A percentile compares a stretch with the other conserved stretches of the same genome.
These are phyloP conservation scores for Hordeum pubiflorum DNA, from an alignment of 202 grass and related monocot species.

Conservation along the genomic window DNA sequence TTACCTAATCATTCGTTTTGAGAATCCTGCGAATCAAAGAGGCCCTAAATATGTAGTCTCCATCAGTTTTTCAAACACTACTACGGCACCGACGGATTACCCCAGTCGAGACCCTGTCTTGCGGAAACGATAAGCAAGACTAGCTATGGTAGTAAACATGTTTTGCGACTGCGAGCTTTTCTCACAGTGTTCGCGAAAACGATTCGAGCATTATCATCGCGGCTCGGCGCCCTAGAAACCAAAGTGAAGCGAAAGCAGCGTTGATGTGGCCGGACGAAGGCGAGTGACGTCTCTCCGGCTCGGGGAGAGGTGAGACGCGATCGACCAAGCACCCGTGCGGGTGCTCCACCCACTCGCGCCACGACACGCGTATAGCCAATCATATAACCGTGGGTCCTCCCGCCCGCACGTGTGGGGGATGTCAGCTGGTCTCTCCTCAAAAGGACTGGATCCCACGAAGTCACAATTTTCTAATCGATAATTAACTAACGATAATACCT, in stretches of 20 bases:
- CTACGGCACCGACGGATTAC: too few species aligned
- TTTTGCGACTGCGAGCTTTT: background rate
- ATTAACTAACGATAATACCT: too few species aligned
- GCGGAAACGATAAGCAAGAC: too few species aligned
- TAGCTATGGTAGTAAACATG: background rate
- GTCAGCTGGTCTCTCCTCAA: constrained; percentile 14
- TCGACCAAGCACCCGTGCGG: constrained; percentile 29
- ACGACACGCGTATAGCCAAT: constrained; percentile 19
- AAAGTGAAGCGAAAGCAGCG: constrained; percentile 7
- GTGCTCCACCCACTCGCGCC: background rate
- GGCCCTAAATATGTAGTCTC: too few species aligned
- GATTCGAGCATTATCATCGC: background rate
- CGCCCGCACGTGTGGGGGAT: constrained; percentile 31
- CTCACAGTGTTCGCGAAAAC: background rate
- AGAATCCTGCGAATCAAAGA: too few species aligned
- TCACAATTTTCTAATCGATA: background rate
- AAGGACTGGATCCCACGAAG: background rate
- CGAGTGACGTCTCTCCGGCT: constrained; percentile 11
- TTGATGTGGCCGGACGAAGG: background rate
- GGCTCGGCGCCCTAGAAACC: constrained; percentile 10
- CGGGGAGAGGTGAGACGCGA: background rate
- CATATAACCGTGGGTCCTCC: background rate
- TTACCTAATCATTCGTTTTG: too few species aligned
- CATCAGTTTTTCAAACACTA: too few species aligned
- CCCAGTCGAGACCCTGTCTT: too few species aligned